A percentile compares a stretch with the other conserved stretches of the same genome.
Conservation (phyloP, 2,329 filamentous ascomycete species). For the Trichoderma gracile region DNA sequence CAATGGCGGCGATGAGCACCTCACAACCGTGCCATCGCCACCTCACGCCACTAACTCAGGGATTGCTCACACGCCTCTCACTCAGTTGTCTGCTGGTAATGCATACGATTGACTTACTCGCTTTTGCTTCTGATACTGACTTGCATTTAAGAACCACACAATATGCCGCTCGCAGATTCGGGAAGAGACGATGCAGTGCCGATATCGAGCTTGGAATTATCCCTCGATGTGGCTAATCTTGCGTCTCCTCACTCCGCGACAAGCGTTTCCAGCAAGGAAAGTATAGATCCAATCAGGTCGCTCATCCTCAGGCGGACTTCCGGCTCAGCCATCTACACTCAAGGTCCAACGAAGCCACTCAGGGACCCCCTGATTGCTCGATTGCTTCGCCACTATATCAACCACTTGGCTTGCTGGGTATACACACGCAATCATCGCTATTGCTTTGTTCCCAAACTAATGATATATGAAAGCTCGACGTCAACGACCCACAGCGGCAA, state of each 20-base stretch:
- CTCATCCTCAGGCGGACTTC: slow-evolving; percentile 1
- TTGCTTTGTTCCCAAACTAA: background rate
- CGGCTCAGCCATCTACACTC: background rate
- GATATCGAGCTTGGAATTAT: background rate
- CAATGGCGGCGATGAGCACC: background rate
- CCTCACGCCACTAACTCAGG: background rate
- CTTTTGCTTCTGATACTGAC: background rate
- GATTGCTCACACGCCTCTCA: background rate
- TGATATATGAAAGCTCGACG: background rate
- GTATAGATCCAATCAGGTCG: too few relatives aligned
- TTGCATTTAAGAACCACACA: background rate
- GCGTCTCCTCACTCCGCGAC: slow-evolving; percentile 1
- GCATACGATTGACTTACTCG: background rate
- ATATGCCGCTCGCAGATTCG: background rate
- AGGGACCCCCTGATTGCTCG: slow-evolving; percentile 1
- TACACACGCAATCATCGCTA: background rate
- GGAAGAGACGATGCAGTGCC: background rate
- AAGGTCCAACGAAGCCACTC: background rate
- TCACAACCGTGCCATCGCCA: too few relatives aligned
- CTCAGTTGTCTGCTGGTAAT: background rate
- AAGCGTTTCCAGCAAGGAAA: background rate
- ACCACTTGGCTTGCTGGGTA: slow-evolving; percentile 8
- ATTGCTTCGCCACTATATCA: slow-evolving; percentile 4
- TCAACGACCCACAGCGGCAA: background rate
- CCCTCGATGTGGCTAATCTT: background rate